phyloP scores from a whole-genome alignment of 2,329 filamentous ascomycete genomes.

The Phialemonium atrogriseum region DNA sequence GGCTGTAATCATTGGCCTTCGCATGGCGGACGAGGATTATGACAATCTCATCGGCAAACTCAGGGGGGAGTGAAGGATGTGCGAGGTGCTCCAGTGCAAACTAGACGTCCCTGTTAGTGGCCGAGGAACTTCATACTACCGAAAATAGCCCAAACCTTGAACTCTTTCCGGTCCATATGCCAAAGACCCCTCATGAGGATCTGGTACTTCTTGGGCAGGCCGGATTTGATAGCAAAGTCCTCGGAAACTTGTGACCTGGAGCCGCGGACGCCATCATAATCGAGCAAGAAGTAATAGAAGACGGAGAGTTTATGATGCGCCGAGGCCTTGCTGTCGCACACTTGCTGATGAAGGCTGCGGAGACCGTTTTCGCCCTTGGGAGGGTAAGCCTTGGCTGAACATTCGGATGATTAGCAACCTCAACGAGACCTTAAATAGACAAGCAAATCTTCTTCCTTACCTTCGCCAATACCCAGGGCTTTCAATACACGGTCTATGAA shows the following conservation, averaged over 20 bases:
- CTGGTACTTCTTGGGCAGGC: conserved; percentile 67
- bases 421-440: no score
- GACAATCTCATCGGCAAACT: conserved; percentile 78
- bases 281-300: conserved; percentile 75
- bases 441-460: not conserved
- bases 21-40: conserved; percentile 56
- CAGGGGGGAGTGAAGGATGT: conserved; percentile 70
- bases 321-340: conserved; percentile 56
- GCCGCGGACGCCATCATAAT: conserved; percentile 51
- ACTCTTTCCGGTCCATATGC: conserved; percentile 67
- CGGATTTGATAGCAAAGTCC: conserved; percentile 51
- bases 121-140: not conserved
- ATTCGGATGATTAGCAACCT: conserved; percentile 16
- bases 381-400: conserved; percentile 60
- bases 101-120: conserved; percentile 26
- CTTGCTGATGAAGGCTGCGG: conserved; percentile 59
- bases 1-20: conserved; percentile 48
- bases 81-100: conserved; percentile 67
- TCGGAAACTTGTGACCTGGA: conserved; percentile 39
- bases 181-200: conserved; percentile 77
- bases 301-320: conserved; percentile 75
- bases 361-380: conserved; percentile 62
- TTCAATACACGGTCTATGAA: conserved; percentile 75
- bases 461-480: conserved; percentile 48
- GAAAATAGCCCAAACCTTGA: conserved; percentile 39